Conservation (phyloP, 768 basidiomycete species). For the Rhodotorula kratochvilovae region DNA sequence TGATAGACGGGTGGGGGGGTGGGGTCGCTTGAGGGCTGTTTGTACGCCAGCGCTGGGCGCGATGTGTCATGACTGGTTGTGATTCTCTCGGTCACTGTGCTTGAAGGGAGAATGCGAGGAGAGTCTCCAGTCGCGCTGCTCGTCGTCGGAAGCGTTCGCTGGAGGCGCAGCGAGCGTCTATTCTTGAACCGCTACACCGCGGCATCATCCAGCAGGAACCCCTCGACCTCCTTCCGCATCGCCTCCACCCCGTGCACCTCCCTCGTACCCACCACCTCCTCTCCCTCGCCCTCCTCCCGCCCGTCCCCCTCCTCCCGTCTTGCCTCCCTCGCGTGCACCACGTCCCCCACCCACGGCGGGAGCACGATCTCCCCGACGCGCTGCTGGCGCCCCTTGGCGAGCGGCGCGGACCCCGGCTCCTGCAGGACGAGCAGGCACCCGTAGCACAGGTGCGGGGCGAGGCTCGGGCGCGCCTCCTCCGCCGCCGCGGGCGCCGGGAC, state of each 20-base stretch:
- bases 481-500: not conserved
- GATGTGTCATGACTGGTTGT: too few relatives aligned
- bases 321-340: not conserved
- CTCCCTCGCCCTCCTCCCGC: not conserved
- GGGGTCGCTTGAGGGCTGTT: too few relatives aligned
- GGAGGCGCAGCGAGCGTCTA: too few relatives aligned
- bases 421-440: conserved; percentile 29
- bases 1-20: too few relatives aligned
- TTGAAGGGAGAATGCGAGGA: too few relatives aligned
- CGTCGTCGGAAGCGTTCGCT: too few relatives aligned
- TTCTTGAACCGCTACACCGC: not conserved
- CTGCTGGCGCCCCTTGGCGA: not conserved
- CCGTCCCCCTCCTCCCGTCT: not conserved
- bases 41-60: too few relatives aligned
- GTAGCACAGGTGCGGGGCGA: conserved; percentile 31
- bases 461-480: not conserved
- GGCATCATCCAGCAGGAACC: conserved; percentile 13
- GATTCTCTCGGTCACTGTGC: too few relatives aligned
- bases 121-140: too few relatives aligned
- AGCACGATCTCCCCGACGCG: not conserved
- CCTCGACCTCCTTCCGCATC: conserved; percentile 11
- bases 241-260: not conserved
- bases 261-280: not conserved
- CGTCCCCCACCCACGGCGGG: conserved; percentile 17
- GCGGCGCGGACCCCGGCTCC: not conserved